Conservation (phyloP, 2,329 filamentous ascomycete genomes). For the Colletotrichum truncatum region DNA sequence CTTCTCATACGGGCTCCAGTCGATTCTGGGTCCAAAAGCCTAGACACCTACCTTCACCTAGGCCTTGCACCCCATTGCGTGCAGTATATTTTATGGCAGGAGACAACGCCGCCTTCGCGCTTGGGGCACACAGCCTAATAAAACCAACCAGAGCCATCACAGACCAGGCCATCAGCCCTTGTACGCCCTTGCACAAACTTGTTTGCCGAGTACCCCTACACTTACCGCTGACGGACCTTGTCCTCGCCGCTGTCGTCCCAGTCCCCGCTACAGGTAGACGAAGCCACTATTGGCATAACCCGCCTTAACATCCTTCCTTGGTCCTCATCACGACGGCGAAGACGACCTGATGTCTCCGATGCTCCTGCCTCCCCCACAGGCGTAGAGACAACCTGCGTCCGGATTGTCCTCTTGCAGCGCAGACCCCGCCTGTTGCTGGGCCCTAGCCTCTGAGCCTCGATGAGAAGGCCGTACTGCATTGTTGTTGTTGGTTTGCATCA, state of each 20-base stretch:
- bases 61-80: neutral
- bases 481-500: conserved; percentile 15
- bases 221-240: neutral
- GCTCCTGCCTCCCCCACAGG: conserved; percentile 20
- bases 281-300: conserved; percentile 19
- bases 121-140: conserved; percentile 23
- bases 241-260: conserved; percentile 5
- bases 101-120: conserved; percentile 5
- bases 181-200: neutral
- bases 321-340: neutral
- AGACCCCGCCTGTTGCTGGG: conserved; percentile 24
- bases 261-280: conserved; percentile 21
- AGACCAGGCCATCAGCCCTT: neutral
- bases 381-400: conserved; percentile 28
- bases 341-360: conserved; percentile 18
- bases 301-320: neutral
- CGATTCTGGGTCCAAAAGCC: conserved; percentile 4
- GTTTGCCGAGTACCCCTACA: neutral
- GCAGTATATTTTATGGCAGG: neutral
- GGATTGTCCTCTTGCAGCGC: conserved; percentile 27
- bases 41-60: conserved; percentile 11
- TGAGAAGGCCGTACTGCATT: conserved; percentile 7
- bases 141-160: neutral
- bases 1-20: conserved; percentile 29
- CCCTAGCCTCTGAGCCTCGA: conserved; percentile 9